phyloP scores from a whole-genome alignment of 495 filamentous ascomycete genomes.

The Hyaloscypha finlandica region DNA sequence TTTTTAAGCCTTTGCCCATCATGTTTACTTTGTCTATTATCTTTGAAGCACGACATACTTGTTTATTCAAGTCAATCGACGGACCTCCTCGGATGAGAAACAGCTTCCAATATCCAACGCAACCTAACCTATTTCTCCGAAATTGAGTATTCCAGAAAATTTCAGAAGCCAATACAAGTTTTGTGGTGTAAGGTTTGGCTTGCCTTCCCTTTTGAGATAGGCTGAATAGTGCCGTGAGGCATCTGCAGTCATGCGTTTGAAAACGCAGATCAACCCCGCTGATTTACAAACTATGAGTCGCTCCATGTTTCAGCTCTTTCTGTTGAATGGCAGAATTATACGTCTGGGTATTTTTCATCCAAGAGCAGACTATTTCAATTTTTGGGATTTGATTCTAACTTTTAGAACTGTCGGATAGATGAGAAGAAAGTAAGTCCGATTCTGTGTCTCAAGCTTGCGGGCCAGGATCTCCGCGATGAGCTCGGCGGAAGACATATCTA shows the following conservation, averaged over 20 bases:
- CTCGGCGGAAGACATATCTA: background rate
- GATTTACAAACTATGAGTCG: background rate
- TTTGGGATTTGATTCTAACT: background rate
- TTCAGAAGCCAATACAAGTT: too few relatives aligned
- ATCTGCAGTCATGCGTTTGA: background rate
- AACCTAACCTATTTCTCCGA: too few relatives aligned
- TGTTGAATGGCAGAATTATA: background rate
- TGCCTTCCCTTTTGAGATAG: too few relatives aligned
- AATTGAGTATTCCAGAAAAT: too few relatives aligned
- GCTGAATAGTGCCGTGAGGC: background rate
- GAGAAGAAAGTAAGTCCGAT: background rate
- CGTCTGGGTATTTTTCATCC: background rate
- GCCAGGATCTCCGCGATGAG: slow-evolving; percentile 7
- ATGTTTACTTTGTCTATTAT: too few relatives aligned
- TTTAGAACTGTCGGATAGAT: background rate
- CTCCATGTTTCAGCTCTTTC: background rate
- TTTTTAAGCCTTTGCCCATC: too few relatives aligned
- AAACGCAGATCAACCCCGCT: background rate
- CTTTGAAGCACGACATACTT: too few relatives aligned
- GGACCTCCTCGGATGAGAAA: too few relatives aligned
- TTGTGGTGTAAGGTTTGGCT: too few relatives aligned
- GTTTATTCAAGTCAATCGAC: too few relatives aligned
- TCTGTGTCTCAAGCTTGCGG: background rate
- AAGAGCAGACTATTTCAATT: background rate
- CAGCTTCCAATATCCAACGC: too few relatives aligned